Evolutionary conservation across 306 rosid genomes (phyloP), one percentile per base, ranked within the genome.

Genomic region (Begonia fuchsioides): DNA sequence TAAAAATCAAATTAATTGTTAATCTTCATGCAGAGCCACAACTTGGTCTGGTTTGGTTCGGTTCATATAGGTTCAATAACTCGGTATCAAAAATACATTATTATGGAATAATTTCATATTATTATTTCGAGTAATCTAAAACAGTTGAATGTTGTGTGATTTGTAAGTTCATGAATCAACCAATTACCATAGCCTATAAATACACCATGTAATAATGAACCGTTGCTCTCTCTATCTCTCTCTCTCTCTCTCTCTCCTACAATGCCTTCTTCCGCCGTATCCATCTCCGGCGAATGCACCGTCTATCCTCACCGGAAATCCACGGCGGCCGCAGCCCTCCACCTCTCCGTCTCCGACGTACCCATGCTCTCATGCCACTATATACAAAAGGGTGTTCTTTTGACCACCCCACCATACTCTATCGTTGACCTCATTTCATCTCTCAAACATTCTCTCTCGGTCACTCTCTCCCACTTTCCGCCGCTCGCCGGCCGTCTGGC

Each of bases 271-370:
- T 58, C 63, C 46, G 45, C 63, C 55, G 39, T 58, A 11, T 8
- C 48, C 12, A 40, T 58, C 18, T 15, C 50, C 41, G 39, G 49
- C 3, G 40, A 49, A 58, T 58, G 10, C 39, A 18, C 49, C 15
- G 9, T 58, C 39, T 35, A 48, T 12, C 63, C 63, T 0, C 15
- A 48, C 11, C 47, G 50, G 15, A 52, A 52, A 2, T 58, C 63
- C 55, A 2, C 39, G 0, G 6, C 39, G 0, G 6, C 18, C 19
- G 3, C 39, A 1, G 49, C 63, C 10, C 63, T 58, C 38, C 40
- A 58, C 12, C 63, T 58, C 55, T 58, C 63, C 20, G 63, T 58
- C 32, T 58, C 63, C 13, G 63, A 58, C 46, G 47, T 58, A 12
- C 63, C 63, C 1, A 58, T 58, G 63, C 55, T 58, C 3, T 58